Evolutionary conservation across 2,329 filamentous ascomycete species (phyloP).

Genomic region (Chaetomiaceae sp.): DNA sequence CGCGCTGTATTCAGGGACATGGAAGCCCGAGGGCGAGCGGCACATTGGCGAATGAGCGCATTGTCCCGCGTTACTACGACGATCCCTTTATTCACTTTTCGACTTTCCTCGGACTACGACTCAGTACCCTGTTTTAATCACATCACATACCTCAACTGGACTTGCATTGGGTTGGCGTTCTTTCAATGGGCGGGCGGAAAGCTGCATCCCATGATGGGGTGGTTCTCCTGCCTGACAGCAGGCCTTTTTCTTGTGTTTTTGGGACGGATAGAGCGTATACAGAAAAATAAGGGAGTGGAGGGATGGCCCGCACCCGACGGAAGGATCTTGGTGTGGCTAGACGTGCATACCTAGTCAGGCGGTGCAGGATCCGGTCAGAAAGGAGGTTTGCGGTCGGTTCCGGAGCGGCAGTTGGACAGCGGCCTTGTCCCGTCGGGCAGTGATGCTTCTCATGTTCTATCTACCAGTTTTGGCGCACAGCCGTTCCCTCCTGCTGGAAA

Average conservation of each 20-base stretch:
- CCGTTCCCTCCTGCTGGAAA: too few relatives aligned
- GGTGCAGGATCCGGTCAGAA: too few relatives aligned
- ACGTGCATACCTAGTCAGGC: too few relatives aligned
- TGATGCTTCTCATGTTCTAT: too few relatives aligned
- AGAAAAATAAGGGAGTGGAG: slow-evolving; percentile 6
- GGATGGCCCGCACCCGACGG: too few relatives aligned
- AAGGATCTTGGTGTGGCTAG: background rate
- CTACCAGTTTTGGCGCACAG: too few relatives aligned
- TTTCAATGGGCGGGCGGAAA: slow-evolving; percentile 2
- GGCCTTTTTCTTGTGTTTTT: background rate
- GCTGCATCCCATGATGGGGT: slow-evolving; percentile 1
- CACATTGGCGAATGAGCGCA: slow-evolving; percentile 53
- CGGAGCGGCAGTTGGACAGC: too few relatives aligned
- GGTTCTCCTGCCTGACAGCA: slow-evolving; percentile 6
- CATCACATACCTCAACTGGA: slow-evolving; percentile 2
- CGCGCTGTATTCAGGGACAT: slow-evolving; percentile 50
- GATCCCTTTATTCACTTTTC: slow-evolving; percentile 9
- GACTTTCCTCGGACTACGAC: slow-evolving; percentile 6
- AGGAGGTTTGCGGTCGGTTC: too few relatives aligned
- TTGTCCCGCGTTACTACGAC: background rate
- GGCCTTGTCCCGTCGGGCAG: too few relatives aligned
- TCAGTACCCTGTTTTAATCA: slow-evolving; percentile 12
- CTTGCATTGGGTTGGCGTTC: slow-evolving; percentile 19
- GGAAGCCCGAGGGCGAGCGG: slow-evolving; percentile 67
- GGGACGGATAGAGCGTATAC: slow-evolving; percentile 14